These are phyloP conservation scores for Ottelia alismoides DNA, from an alignment of 106 monocot genomes.

Conservation along the genomic window DNA sequence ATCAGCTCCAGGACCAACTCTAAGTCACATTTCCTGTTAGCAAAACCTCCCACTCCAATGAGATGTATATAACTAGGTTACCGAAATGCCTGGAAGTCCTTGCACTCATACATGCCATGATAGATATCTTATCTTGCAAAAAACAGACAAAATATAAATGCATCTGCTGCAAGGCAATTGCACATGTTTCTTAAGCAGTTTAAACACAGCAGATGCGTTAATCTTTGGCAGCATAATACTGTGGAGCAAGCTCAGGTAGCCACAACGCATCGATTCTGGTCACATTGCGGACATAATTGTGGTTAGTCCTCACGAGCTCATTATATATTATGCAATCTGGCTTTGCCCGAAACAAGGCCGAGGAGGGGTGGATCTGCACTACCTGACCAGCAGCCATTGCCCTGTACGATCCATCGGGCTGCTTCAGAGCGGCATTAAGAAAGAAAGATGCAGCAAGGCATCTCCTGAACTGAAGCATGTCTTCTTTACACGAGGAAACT, in stretches of 20 bases:
- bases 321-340: conserved; percentile 82
- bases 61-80: too few relatives aligned
- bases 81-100: too few relatives aligned
- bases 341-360: conserved; percentile 52
- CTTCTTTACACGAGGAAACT: conserved; percentile 66
- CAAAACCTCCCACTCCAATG: too few relatives aligned
- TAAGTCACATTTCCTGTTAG: too few relatives aligned
- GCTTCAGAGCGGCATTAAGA: conserved; percentile 77
- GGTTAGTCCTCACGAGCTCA: conserved; percentile 69
- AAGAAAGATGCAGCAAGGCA: conserved; percentile 89
- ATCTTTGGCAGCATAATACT: conserved; percentile 49
- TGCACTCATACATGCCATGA: too few relatives aligned
- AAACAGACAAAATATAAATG: too few relatives aligned
- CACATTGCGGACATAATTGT: conserved; percentile 63
- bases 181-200: too few relatives aligned
- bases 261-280: conserved; percentile 77
- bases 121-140: too few relatives aligned
- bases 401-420: conserved; percentile 93
- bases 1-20: too few relatives aligned
- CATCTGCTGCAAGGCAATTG: too few relatives aligned
- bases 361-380: conserved; percentile 93
- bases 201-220: too few relatives aligned
- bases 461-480: conserved; percentile 74
- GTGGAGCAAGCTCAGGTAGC: conserved; percentile 80
- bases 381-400: conserved; percentile 47